These are phyloP conservation scores for Trypanosoma brucei DNA, from an alignment of 208 protist species.

Conservation along the genomic window DNA sequence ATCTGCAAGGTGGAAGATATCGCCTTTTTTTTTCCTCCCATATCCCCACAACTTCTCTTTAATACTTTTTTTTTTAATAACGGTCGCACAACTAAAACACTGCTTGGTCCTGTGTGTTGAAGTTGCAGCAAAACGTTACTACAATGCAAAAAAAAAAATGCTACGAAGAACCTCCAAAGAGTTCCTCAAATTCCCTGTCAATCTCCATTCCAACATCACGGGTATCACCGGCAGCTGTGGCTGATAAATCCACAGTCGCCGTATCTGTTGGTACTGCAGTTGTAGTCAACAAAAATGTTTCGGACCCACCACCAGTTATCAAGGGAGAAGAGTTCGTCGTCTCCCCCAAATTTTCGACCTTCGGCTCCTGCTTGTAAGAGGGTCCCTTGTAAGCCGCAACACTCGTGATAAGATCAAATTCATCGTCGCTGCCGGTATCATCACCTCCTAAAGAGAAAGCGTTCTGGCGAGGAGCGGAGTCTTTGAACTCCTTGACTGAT, in stretches of 20 bases:
- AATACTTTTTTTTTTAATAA: too few relatives aligned
- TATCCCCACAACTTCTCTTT: too few relatives aligned
- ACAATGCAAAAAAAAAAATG: neutral
- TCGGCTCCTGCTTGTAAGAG: neutral
- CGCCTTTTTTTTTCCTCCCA: too few relatives aligned
- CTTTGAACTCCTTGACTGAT: neutral
- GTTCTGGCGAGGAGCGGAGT: neutral
- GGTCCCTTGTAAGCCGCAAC: conserved; percentile 26
- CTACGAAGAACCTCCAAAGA: conserved; percentile 41
- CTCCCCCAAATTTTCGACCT: neutral
- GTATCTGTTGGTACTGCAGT: neutral
- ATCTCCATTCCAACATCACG: conserved; percentile 22
- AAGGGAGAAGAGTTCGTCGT: neutral
- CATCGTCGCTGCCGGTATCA: conserved; percentile 52
- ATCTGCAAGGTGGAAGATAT: too few relatives aligned
- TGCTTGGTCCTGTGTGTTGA: too few relatives aligned
- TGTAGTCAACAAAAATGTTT: neutral
- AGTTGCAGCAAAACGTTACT: too few relatives aligned
- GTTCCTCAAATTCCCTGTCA: conserved; percentile 72
- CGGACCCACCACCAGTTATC: neutral
- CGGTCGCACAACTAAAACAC: too few relatives aligned
- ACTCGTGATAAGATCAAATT: conserved; percentile 68
- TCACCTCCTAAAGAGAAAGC: conserved; percentile 42
- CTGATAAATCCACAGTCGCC: neutral
- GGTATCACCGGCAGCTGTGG: neutral